Evolutionary conservation across 352 stramenopile genomes (phyloP).

Genomic region (Pythium dissimile): DNA sequence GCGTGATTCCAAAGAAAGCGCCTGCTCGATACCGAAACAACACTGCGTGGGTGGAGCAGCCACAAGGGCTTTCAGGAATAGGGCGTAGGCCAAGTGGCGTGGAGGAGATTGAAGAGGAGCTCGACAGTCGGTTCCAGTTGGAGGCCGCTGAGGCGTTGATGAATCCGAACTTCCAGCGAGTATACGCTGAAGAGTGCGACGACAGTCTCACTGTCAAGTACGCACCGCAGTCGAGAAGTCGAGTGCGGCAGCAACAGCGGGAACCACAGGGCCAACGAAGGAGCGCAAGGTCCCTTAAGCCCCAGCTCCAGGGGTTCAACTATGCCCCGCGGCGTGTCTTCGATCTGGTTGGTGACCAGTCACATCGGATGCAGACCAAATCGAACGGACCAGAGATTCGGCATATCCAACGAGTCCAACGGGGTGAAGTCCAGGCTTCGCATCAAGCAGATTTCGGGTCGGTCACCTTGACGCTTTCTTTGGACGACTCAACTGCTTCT

Average conservation of each 20-base stretch:
- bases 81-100: neutral
- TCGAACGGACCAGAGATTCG: too few species aligned
- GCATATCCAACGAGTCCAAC: too few species aligned
- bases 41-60: neutral
- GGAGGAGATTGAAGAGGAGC: slow-evolving; percentile 20
- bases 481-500: slow-evolving; percentile 3
- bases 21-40: neutral
- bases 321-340: neutral
- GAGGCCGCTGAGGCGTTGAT: slow-evolving; percentile 60
- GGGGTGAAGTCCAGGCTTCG: too few species aligned
- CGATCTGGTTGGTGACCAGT: neutral
- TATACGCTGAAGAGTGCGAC: slow-evolving; percentile 78
- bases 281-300: slow-evolving; percentile 8
- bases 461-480: slow-evolving; percentile 9
- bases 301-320: neutral
- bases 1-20: slow-evolving; percentile 7
- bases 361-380: neutral
- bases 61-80: neutral
- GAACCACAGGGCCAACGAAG: neutral
- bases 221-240: slow-evolving; percentile 22
- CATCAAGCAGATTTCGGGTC: neutral
- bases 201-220: slow-evolving; percentile 78
- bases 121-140: slow-evolving; percentile 36
- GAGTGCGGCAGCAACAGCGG: neutral
- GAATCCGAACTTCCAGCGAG: slow-evolving; percentile 76